Percentiles rank a stretch among this genome's conserved stretches.
These are phyloP conservation scores for Calonectria multiphialidica DNA, from an alignment of 2,329 filamentous ascomycete species.

Conservation along the genomic window DNA sequence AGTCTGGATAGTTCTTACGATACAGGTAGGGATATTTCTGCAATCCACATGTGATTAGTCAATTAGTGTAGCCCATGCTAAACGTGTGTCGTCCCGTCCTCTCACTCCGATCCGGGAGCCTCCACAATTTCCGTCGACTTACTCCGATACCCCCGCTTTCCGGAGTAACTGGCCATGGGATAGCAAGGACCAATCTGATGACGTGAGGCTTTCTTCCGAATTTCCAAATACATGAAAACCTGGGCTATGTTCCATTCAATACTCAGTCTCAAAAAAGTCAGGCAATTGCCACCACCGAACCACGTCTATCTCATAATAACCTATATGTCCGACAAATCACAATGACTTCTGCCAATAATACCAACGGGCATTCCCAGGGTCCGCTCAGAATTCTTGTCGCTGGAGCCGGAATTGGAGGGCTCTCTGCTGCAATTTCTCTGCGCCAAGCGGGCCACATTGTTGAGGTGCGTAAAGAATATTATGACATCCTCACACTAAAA, in stretches of 20 bases:
- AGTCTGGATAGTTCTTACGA: too few species aligned
- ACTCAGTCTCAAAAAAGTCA: too few species aligned
- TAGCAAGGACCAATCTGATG: neutral
- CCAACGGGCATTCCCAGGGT: neutral
- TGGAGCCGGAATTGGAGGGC: neutral
- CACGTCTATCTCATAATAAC: too few species aligned
- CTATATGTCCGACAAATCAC: neutral
- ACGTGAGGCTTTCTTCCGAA: neutral
- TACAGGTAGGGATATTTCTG: too few species aligned
- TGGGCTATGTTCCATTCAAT: neutral
- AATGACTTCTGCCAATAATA: neutral
- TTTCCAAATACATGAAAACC: neutral
- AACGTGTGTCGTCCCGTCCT: too few species aligned
- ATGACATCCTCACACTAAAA: neutral
- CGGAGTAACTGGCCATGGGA: neutral
- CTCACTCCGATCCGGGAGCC: neutral
- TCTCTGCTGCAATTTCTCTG: neutral
- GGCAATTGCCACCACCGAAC: too few species aligned
- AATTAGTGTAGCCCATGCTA: too few species aligned
- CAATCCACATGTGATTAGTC: too few species aligned
- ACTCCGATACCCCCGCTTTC: neutral
- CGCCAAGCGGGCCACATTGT: neutral
- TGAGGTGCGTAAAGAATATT: neutral
- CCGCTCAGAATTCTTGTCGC: neutral
- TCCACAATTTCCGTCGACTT: neutral